Evolutionary conservation across 345 rosid species (phyloP).

Genomic region (Atalantia buxifolia): DNA sequence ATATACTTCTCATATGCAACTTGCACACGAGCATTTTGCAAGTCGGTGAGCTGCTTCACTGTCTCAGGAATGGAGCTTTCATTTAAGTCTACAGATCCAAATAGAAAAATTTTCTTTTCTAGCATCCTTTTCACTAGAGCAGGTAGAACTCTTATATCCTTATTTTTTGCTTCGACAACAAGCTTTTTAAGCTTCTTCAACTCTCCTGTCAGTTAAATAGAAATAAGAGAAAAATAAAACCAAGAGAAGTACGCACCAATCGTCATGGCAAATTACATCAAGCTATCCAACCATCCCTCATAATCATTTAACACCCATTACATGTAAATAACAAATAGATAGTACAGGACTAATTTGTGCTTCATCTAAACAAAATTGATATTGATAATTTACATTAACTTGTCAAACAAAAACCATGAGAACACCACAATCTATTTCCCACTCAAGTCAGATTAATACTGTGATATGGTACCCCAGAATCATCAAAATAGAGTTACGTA

Average conservation of each 20-base stretch:
- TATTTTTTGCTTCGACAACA: slow-evolving; percentile 51
- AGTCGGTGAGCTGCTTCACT: slow-evolving; percentile 42
- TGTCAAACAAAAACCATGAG: not conserved
- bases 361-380: not conserved
- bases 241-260: not conserved
- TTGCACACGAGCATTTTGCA: slow-evolving; percentile 58
- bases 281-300: not conserved
- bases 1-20: slow-evolving; percentile 61
- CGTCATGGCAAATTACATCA: not conserved
- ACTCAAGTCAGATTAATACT: not conserved
- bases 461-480: not conserved
- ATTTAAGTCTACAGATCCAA: slow-evolving; percentile 62
- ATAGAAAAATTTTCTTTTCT: slow-evolving; percentile 57
- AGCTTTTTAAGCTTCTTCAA: slow-evolving; percentile 61
- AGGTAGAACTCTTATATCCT: slow-evolving; percentile 42
- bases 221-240: not conserved
- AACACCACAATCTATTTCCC: not conserved
- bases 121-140: slow-evolving; percentile 65
- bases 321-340: not conserved
- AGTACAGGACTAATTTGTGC: not conserved
- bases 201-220: slow-evolving; percentile 46
- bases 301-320: not conserved
- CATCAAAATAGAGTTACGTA: not conserved
- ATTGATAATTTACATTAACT: not conserved
- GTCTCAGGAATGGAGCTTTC: slow-evolving; percentile 42